phyloP scores from a whole-genome alignment of 2,329 filamentous ascomycete genomes.

The Hirsutella minnesotensis region DNA sequence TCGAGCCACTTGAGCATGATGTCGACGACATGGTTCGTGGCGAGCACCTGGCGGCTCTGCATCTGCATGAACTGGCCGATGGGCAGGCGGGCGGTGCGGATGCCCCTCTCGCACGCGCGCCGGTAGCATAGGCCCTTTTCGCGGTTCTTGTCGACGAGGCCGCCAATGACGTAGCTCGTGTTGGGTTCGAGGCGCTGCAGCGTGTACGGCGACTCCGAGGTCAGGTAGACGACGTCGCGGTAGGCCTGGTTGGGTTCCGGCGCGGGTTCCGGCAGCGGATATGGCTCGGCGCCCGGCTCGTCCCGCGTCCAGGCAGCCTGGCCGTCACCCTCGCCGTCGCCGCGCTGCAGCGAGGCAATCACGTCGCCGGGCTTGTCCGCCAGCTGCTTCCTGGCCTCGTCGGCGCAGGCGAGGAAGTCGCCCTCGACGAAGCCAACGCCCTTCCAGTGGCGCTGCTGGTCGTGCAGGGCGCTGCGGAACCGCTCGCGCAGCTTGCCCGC shows the following conservation, averaged over 20 bases:
- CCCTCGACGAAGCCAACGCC: constrained; percentile 60
- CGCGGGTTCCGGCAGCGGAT: constrained; percentile 21
- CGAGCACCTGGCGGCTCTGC: constrained; percentile 72
- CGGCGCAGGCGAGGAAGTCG: constrained; percentile 61
- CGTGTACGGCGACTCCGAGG: constrained; percentile 80
- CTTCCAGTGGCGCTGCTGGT: constrained; percentile 69
- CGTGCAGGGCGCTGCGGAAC: constrained; percentile 63
- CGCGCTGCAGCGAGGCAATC: constrained; percentile 42
- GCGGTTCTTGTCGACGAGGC: constrained; percentile 89
- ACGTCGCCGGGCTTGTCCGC: constrained; percentile 38
- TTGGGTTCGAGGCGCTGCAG: constrained; percentile 75
- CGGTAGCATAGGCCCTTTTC: constrained; percentile 92
- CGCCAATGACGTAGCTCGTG: constrained; percentile 86
- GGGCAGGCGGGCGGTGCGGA: constrained; percentile 82
- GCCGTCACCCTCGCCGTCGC: constrained; percentile 16
- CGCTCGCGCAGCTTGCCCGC: constrained; percentile 62
- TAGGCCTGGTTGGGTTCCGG: constrained; percentile 19
- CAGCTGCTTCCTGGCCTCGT: constrained; percentile 59
- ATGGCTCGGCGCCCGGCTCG: constrained; percentile 18
- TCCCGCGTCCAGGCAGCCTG: constrained; percentile 14
- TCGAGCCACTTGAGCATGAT: constrained; percentile 95
- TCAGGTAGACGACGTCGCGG: constrained; percentile 65
- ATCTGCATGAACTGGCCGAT: constrained; percentile 95
- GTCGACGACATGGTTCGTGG: constrained; percentile 92
- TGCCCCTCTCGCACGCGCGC: constrained; percentile 58